A percentile compares a stretch with the other conserved stretches of the same genome.
phyloP scores from a whole-genome alignment of 306 rosid genomes.

The Quercus gilva region DNA sequence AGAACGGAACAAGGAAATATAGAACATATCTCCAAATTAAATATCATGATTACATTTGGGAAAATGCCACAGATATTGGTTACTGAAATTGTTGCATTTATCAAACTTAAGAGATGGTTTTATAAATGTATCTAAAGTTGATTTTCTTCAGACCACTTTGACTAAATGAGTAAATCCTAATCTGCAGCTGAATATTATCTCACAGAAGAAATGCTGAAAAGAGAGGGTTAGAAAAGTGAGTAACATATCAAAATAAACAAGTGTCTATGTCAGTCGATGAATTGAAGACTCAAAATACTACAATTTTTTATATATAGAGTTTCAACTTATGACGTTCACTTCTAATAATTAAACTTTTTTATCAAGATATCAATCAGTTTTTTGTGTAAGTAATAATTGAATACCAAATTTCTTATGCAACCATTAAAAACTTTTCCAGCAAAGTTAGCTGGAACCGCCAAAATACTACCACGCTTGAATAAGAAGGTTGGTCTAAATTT shows the following conservation, averaged over 20 bases:
- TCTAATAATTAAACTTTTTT: too few relatives aligned
- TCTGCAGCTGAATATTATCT: not conserved
- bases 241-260: not conserved
- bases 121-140: not conserved
- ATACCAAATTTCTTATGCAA: too few relatives aligned
- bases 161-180: not conserved
- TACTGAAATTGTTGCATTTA: not conserved
- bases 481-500: not conserved
- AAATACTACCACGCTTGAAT: too few relatives aligned
- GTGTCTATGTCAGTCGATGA: not conserved
- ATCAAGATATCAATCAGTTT: fast-evolving
- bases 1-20: not conserved
- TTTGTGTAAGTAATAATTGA: fast-evolving
- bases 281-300: not conserved
- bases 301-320: too few relatives aligned
- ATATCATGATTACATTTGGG: too few relatives aligned
- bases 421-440: too few relatives aligned
- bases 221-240: not conserved
- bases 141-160: not conserved
- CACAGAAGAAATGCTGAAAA: not conserved
- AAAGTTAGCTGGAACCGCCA: too few relatives aligned
- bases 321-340: fast-evolving
- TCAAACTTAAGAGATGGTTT: not conserved
- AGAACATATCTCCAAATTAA: not conserved
- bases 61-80: not conserved